Conservation (phyloP, 805 yeast genomes). For the Limtongozyma cylindracea region DNA sequence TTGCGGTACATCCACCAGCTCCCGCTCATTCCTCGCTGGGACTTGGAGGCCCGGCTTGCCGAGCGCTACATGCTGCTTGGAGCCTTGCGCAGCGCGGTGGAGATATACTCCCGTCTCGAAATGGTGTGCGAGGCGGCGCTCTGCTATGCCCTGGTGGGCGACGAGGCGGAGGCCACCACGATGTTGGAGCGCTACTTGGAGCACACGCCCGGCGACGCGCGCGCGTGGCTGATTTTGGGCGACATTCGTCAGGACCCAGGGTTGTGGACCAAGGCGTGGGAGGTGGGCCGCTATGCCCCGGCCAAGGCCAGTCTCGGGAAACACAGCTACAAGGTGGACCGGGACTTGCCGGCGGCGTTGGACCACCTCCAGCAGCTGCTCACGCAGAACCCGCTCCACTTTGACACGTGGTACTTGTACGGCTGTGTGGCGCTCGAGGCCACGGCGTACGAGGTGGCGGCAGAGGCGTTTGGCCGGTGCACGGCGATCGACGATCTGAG, state of each 20-base stretch:
- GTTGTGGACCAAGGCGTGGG: slow-evolving; percentile 77
- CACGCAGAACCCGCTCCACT: slow-evolving; percentile 42
- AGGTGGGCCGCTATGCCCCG: slow-evolving; percentile 50
- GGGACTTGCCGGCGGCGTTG: slow-evolving; percentile 24
- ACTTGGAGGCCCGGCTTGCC: slow-evolving; percentile 60
- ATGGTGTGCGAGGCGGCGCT: slow-evolving; percentile 68
- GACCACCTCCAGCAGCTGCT: slow-evolving; percentile 54
- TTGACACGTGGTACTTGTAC: slow-evolving; percentile 75
- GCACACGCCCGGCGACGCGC: slow-evolving; percentile 45
- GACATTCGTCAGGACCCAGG: slow-evolving; percentile 57
- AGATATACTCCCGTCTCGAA: slow-evolving; percentile 59
- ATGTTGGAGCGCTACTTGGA: slow-evolving; percentile 27
- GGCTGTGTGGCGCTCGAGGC: slow-evolving; percentile 76
- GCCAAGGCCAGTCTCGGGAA: slow-evolving; percentile 71
- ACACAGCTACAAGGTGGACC: slow-evolving; percentile 44
- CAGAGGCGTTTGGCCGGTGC: slow-evolving; percentile 83
- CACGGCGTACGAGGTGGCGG: slow-evolving; percentile 46
- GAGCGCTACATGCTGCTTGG: slow-evolving; percentile 74
- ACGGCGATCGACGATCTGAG: slow-evolving; percentile 64
- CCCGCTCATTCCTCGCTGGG: slow-evolving; percentile 67
- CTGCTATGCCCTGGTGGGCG: slow-evolving; percentile 72
- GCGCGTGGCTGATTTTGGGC: slow-evolving; percentile 68
- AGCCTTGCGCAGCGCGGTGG: slow-evolving; percentile 64
- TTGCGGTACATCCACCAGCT: slow-evolving; percentile 46
- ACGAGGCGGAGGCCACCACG: slow-evolving; percentile 36